Percentiles rank a stretch among this genome's conserved stretches.
Evolutionary conservation across 768 basidiomycete genomes (phyloP).

Genomic region (Russula lepida): DNA sequence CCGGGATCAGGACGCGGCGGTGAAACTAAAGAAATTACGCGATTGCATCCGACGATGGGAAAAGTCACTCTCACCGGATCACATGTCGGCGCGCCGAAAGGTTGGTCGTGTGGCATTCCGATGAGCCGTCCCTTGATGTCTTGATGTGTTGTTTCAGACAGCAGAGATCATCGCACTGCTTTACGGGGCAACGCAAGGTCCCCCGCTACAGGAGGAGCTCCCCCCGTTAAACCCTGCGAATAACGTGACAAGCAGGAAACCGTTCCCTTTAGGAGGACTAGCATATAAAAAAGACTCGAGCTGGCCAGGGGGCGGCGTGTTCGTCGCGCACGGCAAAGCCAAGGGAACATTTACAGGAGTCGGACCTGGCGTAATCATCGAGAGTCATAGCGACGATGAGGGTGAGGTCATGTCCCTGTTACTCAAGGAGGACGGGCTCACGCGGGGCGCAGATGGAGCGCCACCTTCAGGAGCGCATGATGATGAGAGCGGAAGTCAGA

Average conservation of each 20-base stretch:
- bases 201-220: slow-evolving; percentile 38
- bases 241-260: slow-evolving; percentile 50
- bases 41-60: slow-evolving; percentile 89
- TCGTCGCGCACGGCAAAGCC: slow-evolving; percentile 44
- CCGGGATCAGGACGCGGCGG: slow-evolving; percentile 65
- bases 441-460: slow-evolving; percentile 12
- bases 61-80: slow-evolving; percentile 75
- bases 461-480: slow-evolving; percentile 2
- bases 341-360: slow-evolving; percentile 33
- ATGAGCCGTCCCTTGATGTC: slow-evolving; percentile 5
- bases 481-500: slow-evolving; percentile 33
- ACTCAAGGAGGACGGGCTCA: slow-evolving; percentile 5
- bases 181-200: slow-evolving; percentile 90
- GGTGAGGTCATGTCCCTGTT: slow-evolving; percentile 16
- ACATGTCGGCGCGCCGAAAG: slow-evolving; percentile 93
- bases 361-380: slow-evolving; percentile 48
- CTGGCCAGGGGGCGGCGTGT: slow-evolving; percentile 82
- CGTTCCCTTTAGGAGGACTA: slow-evolving; percentile 41
- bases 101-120: slow-evolving; percentile 35
- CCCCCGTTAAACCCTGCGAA: slow-evolving; percentile 75
- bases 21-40: slow-evolving; percentile 67
- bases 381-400: slow-evolving; percentile 33
- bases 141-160: slow-evolving; percentile 47
- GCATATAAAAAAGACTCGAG: slow-evolving; percentile 74
- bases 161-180: slow-evolving; percentile 87